These are phyloP conservation scores for Oleoguttula mirabilis DNA, from an alignment of 495 filamentous ascomycete genomes.

Conservation along the genomic window DNA sequence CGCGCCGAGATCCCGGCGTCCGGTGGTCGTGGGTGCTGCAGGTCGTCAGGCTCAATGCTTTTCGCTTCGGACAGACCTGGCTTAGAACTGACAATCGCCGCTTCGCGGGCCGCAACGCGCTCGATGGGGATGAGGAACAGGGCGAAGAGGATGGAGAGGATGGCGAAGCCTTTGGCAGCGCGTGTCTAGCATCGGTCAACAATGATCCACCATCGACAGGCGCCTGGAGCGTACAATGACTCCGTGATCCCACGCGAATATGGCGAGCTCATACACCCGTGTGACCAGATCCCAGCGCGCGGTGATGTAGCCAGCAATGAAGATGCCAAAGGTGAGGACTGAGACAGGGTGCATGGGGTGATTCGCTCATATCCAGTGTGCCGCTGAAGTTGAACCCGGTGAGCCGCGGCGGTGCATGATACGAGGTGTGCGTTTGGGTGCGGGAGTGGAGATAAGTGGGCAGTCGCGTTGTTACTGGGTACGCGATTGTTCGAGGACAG, in stretches of 20 bases:
- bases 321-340: constrained; percentile 85
- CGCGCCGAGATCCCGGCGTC: constrained; percentile 81
- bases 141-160: constrained; percentile 67
- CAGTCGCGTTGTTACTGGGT: too few species aligned
- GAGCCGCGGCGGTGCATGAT: too few species aligned
- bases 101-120: constrained; percentile 56
- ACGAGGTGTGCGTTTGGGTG: too few species aligned
- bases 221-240: constrained; percentile 60
- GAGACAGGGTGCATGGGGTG: constrained; percentile 95
- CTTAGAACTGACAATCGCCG: constrained; percentile 42
- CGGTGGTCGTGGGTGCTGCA: constrained; percentile 71
- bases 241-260: constrained; percentile 97
- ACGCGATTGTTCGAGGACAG: too few species aligned
- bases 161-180: constrained; percentile 59
- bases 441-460: too few species aligned
- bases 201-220: not conserved
- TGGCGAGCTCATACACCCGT: constrained; percentile 84
- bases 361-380: constrained; percentile 5
- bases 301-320: constrained; percentile 97
- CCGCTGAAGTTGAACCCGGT: too few species aligned
- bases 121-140: constrained; percentile 62
- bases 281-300: constrained; percentile 97
- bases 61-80: not conserved
- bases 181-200: constrained; percentile 40
- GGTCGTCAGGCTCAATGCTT: constrained; percentile 6